Evolutionary conservation across 371 early-diverging fungal species (phyloP), one percentile per base, ranked within the genome.

Genomic region (Blastocladiella emersonii): DNA sequence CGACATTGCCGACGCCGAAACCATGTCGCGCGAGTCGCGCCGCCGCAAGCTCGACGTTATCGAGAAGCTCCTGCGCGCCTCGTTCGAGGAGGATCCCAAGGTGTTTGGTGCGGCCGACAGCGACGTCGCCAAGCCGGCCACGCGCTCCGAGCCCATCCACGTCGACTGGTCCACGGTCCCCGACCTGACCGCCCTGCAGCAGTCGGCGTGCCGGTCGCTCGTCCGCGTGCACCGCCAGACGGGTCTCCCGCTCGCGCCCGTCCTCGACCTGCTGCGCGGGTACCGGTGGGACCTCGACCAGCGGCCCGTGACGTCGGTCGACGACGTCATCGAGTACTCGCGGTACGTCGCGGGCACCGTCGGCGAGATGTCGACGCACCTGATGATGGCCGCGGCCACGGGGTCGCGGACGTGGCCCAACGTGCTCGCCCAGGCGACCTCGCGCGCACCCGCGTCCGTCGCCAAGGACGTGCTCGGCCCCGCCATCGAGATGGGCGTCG

Each of bases 321-420:
- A 62, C 0, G 81, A 81, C 61, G 66, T 85, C 27, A 51, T 71
- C 12, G 37, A 64, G 1, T 83, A 85, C 64, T 75, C 76, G 34
- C 73, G 71, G 21, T 72, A 72, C 63, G 85, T 81, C 19, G 85
- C 85, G 17, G 75, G 78, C 51, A 80, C 80, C 55, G 81, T 85
- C 17, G 85, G 83, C 45, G 81, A 81, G 62, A 75, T 72, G 70
- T 76, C 74, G 49, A 76, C 76, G 0, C 76, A 68, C 43, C 63
- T 79, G 34, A 65, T 74, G 21, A 63, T 71, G 27, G 48, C 63
- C 49, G 48, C 57, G 6, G n/a, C 21, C 12, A 8, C 13, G 5
- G 39, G 13, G 39, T 39, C 39, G 8, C 5, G 13, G 8, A 39
- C 39, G 8, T 39, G 39, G 8, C 8, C 5, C 39, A 39, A 39